phyloP scores from a whole-genome alignment of 2,329 filamentous ascomycete species.

The Talaromyces sp. region DNA sequence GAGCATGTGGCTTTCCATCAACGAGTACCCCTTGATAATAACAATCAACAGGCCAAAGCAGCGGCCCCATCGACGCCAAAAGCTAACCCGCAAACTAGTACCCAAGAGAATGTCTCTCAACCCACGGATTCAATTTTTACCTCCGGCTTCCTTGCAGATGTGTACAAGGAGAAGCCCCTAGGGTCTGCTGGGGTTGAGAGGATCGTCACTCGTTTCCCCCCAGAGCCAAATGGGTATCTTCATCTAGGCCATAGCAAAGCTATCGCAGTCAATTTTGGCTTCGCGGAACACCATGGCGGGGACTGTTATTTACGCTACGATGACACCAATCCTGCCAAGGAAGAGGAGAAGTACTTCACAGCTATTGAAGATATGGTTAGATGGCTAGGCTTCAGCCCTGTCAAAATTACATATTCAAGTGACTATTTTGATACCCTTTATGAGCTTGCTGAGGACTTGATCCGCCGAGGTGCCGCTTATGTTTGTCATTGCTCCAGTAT shows the following conservation, averaged over 20 bases:
- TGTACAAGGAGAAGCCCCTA: conserved; percentile 64
- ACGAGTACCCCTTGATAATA: no score
- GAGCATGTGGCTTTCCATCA: no score
- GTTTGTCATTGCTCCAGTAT: conserved; percentile 80
- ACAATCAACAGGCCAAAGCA: no score
- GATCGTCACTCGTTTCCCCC: conserved; percentile 69
- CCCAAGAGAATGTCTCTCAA: no score
- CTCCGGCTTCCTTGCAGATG: conserved; percentile 69
- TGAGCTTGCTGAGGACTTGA: conserved; percentile 81
- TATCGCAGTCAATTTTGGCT: conserved; percentile 94
- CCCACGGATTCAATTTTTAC: conserved; percentile 64
- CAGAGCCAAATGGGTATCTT: conserved; percentile 73
- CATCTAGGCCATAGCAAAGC: conserved; percentile 95
- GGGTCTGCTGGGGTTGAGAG: conserved; percentile 23
- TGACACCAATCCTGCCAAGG: conserved; percentile 91
- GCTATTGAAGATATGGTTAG: conserved; percentile 84
- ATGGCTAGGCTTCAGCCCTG: conserved; percentile 83
- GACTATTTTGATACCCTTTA: conserved; percentile 89
- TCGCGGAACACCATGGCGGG: conserved; percentile 79
- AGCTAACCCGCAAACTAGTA: neutral
- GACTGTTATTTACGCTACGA: conserved; percentile 74
- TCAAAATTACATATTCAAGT: conserved; percentile 77
- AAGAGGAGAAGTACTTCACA: conserved; percentile 83
- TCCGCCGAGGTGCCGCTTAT: conserved; percentile 66
- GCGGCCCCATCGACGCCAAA: no score